Conservation (phyloP, 2,329 filamentous ascomycete genomes). For the Xylariaceae sp. region DNA sequence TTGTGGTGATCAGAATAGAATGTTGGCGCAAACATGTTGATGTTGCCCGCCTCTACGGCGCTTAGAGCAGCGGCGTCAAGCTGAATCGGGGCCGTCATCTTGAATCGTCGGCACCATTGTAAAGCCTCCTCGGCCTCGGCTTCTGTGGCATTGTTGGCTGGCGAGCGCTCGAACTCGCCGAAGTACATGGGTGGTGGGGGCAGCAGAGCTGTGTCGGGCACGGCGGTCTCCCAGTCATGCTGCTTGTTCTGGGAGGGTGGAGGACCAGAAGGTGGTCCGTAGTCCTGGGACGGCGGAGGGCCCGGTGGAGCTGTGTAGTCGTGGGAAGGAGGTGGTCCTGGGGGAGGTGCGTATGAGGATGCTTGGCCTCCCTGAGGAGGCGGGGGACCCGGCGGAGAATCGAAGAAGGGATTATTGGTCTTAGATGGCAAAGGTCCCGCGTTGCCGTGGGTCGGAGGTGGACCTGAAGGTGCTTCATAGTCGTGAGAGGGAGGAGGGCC, state of each 20-base stretch:
- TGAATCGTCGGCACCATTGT: constrained; percentile 62
- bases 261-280: constrained; percentile 29
- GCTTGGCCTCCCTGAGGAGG: constrained; percentile 1
- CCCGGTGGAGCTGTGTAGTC: constrained; percentile 36
- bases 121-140: constrained; percentile 63
- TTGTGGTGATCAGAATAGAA: constrained; percentile 33
- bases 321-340: constrained; percentile 21
- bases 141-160: constrained; percentile 66
- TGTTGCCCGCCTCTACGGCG: constrained; percentile 50
- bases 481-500: constrained; percentile 12
- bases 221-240: constrained; percentile 69
- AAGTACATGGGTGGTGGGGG: constrained; percentile 70
- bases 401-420: constrained; percentile 62
- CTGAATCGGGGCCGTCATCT: constrained; percentile 53
- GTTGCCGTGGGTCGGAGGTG: constrained; percentile 20
- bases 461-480: constrained; percentile 17
- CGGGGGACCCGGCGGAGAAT: constrained; percentile 44
- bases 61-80: constrained; percentile 45
- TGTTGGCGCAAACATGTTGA: constrained; percentile 52
- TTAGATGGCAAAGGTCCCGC: constrained; percentile 35
- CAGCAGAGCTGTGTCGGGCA: constrained; percentile 70
- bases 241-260: constrained; percentile 37
- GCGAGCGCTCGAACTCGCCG: constrained; percentile 60
- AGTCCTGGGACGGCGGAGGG: constrained; percentile 33
- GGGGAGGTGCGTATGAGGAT: constrained; percentile 1